Evolutionary conservation across 176 grass and related monocot species (phyloP), one percentile per base, ranked within the genome.

Genomic region (Guadua angustifolia): DNA sequence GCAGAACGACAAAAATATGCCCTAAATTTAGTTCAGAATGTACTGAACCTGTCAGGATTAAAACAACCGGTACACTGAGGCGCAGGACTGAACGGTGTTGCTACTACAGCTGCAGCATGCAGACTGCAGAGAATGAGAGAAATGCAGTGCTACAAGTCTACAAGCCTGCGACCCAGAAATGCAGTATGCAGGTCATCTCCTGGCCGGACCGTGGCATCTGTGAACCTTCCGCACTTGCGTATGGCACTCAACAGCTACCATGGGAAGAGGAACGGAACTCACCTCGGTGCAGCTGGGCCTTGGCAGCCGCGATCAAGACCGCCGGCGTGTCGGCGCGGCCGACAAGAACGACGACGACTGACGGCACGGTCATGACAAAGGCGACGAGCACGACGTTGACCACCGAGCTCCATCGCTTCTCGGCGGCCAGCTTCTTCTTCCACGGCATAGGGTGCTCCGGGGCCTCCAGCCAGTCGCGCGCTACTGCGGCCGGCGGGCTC

Each of bases 261-360:
- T 35, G 55, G 24, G 53, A 62, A 35, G 2, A 9, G 15, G 16
- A 16, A 10, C 5, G 62, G 26, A 62, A 47, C 62, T 77, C 66
- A 88, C 86, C 86, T 88, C 74, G 80, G 13, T 36, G 45, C 24
- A 88, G 56, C 46, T 7, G 76, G 44, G 80, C 33, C 29, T 53
- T 72, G 44, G 80, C 66, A 10, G 86, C 74, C 9, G 65, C 66
- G 66, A 88, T 66, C 80, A 80, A 88, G 73, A 83, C 74, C 33
- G 66, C 4, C 1, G 80, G 80, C 32, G 14, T n/a, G 73, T 21
- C 4, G 55, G 0, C 17, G 32, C 62, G 29, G 1, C 53, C 35
- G 36, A 8, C 80, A 36, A 19, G 60, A 40, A 88, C 0, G 7
- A 83, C 60, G 53, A 66, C 15, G 26, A 58, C 36, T 35, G 24